phyloP scores from a whole-genome alignment of 164 flowering plant species.

The Chimonanthus praecox region DNA sequence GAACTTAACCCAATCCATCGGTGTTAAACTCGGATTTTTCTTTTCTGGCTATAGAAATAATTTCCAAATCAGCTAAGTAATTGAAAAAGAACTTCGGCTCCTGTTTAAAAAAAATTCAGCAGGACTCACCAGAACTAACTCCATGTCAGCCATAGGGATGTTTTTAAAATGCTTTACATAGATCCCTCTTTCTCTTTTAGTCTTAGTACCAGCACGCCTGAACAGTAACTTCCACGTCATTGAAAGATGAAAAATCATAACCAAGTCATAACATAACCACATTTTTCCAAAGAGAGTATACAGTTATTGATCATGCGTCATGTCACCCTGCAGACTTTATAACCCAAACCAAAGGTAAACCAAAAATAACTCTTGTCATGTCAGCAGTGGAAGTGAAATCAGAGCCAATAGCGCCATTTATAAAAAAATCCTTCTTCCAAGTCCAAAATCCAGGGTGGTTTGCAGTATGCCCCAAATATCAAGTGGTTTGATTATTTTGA shows the following conservation, averaged over 20 bases:
- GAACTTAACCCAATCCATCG: conserved; percentile 98
- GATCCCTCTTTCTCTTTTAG: conserved; percentile 55
- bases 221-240: neutral
- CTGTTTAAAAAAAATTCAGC: neutral
- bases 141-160: conserved; percentile 99
- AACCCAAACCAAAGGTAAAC: neutral
- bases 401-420: neutral
- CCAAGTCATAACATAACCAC: neutral
- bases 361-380: neutral
- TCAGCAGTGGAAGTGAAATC: neutral
- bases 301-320: neutral
- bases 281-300: neutral
- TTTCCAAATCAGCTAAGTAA: conserved; percentile 6
- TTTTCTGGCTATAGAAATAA: conserved; percentile 71
- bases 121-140: conserved; percentile 78
- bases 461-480: neutral
- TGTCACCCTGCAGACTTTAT: neutral
- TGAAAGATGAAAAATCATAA: neutral
- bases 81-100: neutral
- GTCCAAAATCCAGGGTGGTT: neutral
- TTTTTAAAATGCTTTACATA: conserved; percentile 89
- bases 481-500: no score
- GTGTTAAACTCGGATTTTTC: conserved; percentile 95
- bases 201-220: conserved; percentile 62
- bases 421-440: neutral